Evolutionary conservation across 2,329 filamentous ascomycete genomes (phyloP).

Genomic region (Colletotrichum sp.): DNA sequence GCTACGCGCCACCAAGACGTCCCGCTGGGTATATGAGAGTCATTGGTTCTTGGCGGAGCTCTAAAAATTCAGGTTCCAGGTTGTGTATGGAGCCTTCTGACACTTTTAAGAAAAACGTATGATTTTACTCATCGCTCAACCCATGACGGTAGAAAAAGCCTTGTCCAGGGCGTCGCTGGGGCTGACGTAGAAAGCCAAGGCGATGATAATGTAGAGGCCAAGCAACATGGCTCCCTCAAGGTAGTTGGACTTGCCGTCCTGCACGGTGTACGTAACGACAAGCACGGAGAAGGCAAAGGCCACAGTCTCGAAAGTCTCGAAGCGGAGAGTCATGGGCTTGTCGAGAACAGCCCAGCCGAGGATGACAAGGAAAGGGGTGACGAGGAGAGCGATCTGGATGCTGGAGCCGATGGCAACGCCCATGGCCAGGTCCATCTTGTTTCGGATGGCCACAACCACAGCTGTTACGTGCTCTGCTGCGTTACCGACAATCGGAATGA

Average conservation of each 20-base stretch:
- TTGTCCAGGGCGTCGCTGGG: constrained; percentile 54
- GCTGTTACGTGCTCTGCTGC: constrained; percentile 84
- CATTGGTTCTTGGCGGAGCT: neutral
- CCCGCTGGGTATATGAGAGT: neutral
- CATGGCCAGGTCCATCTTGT: constrained; percentile 79
- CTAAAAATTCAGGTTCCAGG: neutral
- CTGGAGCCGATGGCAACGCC: constrained; percentile 83
- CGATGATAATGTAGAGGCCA: constrained; percentile 64
- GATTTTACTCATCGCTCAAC: neutral
- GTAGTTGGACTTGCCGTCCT: constrained; percentile 85
- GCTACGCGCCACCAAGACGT: neutral
- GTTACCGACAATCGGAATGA: constrained; percentile 82
- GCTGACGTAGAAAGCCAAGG: constrained; percentile 64
- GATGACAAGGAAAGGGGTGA: constrained; percentile 81
- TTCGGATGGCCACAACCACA: constrained; percentile 77
- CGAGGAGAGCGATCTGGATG: constrained; percentile 82
- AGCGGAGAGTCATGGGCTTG: constrained; percentile 77
- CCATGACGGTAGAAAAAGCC: constrained; percentile 18
- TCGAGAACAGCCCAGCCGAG: constrained; percentile 79
- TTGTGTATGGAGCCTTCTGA: neutral
- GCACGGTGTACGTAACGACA: constrained; percentile 77
- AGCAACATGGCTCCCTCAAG: constrained; percentile 77
- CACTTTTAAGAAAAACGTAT: neutral
- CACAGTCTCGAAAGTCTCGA: constrained; percentile 81
- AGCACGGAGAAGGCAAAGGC: constrained; percentile 78